Percentiles rank a stretch among this genome's conserved stretches.
phyloP scores from a whole-genome alignment of 306 rosid genomes.

The Cucumis melo region DNA sequence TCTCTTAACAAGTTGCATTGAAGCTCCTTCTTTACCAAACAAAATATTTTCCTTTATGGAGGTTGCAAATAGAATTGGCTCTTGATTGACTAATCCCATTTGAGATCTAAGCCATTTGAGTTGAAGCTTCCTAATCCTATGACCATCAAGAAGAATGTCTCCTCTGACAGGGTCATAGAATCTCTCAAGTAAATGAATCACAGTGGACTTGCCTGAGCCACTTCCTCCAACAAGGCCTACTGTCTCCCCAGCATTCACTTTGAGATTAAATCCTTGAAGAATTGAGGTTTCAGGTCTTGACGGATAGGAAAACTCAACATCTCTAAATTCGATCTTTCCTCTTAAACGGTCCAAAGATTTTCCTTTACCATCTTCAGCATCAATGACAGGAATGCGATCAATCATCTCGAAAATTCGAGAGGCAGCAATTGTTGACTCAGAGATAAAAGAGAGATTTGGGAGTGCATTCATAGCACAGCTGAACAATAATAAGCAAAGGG shows the following conservation, averaged over 20 bases:
- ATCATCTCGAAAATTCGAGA: constrained; percentile 41
- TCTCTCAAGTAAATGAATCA: constrained; percentile 62
- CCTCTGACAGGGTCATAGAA: constrained; percentile 70
- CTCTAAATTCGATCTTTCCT: constrained; percentile 51
- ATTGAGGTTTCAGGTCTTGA: constrained; percentile 56
- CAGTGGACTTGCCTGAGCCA: constrained; percentile 82
- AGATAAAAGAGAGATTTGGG: constrained; percentile 46
- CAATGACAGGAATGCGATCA: constrained; percentile 23
- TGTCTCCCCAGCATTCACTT: constrained; percentile 47
- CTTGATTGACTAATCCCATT: constrained; percentile 78
- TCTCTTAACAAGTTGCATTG: constrained; percentile 29
- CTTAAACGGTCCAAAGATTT: constrained; percentile 22
- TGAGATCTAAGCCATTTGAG: constrained; percentile 64
- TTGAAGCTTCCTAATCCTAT: constrained; percentile 33
- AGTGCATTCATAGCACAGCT: constrained; percentile 66
- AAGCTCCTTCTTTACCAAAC: constrained; percentile 65
- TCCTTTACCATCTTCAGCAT: constrained; percentile 24
- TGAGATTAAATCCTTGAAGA: constrained; percentile 52
- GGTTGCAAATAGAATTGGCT: constrained; percentile 71
- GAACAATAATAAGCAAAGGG: not conserved
- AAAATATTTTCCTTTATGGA: constrained; percentile 65
- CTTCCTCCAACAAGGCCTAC: constrained; percentile 77
- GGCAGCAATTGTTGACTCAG: constrained; percentile 39
- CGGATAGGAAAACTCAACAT: constrained; percentile 52
- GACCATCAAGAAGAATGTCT: constrained; percentile 52